These are phyloP conservation scores for Hericium alpestre DNA, from an alignment of 768 basidiomycete species.

Conservation along the genomic window DNA sequence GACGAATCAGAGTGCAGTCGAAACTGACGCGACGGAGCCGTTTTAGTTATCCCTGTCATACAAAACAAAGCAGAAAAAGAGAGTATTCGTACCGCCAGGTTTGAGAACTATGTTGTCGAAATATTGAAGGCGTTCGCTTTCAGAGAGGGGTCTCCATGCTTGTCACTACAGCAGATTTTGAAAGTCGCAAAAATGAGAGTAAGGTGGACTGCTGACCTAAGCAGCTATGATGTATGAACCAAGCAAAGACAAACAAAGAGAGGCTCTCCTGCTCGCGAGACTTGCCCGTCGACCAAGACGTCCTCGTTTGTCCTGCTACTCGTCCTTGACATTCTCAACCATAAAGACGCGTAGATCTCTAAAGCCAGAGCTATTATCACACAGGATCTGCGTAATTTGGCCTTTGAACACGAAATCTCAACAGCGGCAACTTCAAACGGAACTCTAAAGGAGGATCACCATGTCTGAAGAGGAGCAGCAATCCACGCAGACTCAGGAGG, in stretches of 20 bases:
- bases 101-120: too few species aligned
- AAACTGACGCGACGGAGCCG: too few species aligned
- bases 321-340: not conserved
- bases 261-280: not conserved
- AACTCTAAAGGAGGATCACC: not conserved
- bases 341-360: not conserved
- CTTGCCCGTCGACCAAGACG: not conserved
- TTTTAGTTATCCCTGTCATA: too few species aligned
- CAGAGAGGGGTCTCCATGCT: too few species aligned
- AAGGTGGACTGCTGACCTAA: not conserved
- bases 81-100: too few species aligned
- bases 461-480: conserved; percentile 48
- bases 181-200: too few species aligned
- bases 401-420: not conserved
- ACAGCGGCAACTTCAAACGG: not conserved
- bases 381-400: not conserved
- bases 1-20: too few species aligned
- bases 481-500: conserved; percentile 23
- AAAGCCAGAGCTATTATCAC: not conserved
- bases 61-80: too few species aligned
- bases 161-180: too few species aligned
- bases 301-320: not conserved
- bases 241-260: not conserved
- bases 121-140: too few species aligned
- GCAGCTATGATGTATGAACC: not conserved